Base-by-base conservation (phyloP, 441 rosid genomes). In the Gossypium trilobum region DNA sequence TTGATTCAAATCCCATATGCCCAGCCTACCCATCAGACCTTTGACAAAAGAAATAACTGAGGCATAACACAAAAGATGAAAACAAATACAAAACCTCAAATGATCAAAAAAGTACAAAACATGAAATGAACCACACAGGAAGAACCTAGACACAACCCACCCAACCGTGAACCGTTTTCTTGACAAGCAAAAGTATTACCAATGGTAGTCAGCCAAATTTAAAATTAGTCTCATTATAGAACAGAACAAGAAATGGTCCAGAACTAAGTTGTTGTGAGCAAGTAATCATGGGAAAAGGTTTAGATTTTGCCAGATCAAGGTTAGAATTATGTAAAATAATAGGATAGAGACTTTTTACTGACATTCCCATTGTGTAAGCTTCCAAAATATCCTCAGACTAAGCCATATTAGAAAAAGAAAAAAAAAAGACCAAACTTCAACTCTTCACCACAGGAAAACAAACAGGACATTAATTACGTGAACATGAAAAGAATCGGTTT, bases 201-300 rank as follows among this genome's bases (percentile, higher is more conserved):
- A 2, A 36, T 9, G 51, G 51, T 31, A 31, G 46, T 17, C 14
- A 17, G 13, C 27, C n/a, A 62, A 62, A 36, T 44, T 42, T 8
- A 65, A 44, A 19, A 64, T 11, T 20, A 64, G 10, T 19, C 9
- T 10, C 68, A 20, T 22, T 65, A 44, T 13, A 65, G 14, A 44
- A 42, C 17, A 65, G 36, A 44, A 65, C 70, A 42, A 65, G n/a
- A 46, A 46, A 65, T 22, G 55, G 70, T 44, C 36, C 70, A 20
- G 20, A 22, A 13, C 11, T 65, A 65, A 44, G 56, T 65, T 22
- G 56, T 13, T 22, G 56, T 13, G 29, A 39, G 17, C 7, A 63
- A 33, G 14, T 20, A 16, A 17, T 63, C 51, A 63, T 1, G 27
- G 51, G 48, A 63, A 17, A 20, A 39, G 25, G 48, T 42, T 42